Base-by-base conservation (phyloP, 2,329 filamentous ascomycete species). In the Aureobasidium sp. region DNA sequence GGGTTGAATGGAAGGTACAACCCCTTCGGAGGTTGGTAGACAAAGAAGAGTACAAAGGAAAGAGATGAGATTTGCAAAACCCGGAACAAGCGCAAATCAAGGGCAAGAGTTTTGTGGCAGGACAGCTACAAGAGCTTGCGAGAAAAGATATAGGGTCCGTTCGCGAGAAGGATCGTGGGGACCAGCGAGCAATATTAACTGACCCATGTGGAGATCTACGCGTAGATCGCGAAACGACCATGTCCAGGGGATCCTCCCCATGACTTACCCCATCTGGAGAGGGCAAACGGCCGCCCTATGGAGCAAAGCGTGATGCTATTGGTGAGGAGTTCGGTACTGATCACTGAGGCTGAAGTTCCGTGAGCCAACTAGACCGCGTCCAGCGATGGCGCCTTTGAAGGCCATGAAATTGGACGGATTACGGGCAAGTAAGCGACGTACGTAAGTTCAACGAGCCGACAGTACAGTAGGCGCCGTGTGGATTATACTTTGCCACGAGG, bases 401-500 rank as follows among this genome's bases (percentile, higher is more conserved):
- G 27, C 15, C 42, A 15, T 48, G 20, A 29, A n/a, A 39, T 39
- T 59, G 15, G 42, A 59, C 15, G 31, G 20, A 9, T 3, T 48
- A 25, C 22, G 25, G 15, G 25, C 29, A 27, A 17, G 55, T 48
- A 48, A 48, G 31, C 44, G 55, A 27, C 42, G n/a, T 39, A 48
- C 42, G 42, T 37, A 59, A 34, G 31, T 29, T 59, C 39, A 11
- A 14, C 42, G 20, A 48, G 55, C 55, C 42, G 44, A 44, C 31
- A 37, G 11, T 29, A 39, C 31, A 37, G 11, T 29, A 39, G 14
- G 55, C 42, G 42, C 22, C 31, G 34, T 34, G 44, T n/a, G 55
- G 31, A 39, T 59, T 59, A 39, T 37, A 22, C 42, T 59, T 48
- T 59, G 42, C 42, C 55, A 59, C 55, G 55, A 59, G 55, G 42